phyloP scores from a whole-genome alignment of 2,329 filamentous ascomycete species.

The Emergomyces africanus region DNA sequence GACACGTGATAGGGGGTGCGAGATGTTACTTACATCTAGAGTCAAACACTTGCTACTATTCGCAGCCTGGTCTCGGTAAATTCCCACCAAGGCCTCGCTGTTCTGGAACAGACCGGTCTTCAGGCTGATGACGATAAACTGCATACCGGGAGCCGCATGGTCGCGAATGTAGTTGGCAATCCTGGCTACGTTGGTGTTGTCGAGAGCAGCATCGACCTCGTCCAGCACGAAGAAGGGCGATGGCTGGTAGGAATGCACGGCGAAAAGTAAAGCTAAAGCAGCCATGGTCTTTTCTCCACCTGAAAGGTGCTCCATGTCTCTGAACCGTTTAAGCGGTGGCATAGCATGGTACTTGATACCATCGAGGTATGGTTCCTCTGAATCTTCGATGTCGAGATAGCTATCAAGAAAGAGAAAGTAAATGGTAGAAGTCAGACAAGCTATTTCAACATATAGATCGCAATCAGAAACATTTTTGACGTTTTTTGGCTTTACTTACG shows the following conservation, averaged over 20 bases:
- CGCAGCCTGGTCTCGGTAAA: constrained; percentile 86
- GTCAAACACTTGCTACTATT: constrained; percentile 89
- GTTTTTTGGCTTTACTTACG: constrained; percentile 27
- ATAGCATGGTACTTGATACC: constrained; percentile 98
- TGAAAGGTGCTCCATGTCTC: constrained; percentile 96
- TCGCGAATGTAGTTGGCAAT: constrained; percentile 94
- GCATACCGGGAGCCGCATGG: constrained; percentile 92
- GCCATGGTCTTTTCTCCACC: constrained; percentile 99
- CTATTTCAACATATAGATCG: not conserved
- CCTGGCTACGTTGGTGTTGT: constrained; percentile 92
- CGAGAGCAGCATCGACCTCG: constrained; percentile 94
- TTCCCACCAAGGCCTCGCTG: constrained; percentile 87
- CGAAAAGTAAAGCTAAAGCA: constrained; percentile 87
- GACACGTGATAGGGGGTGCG: not conserved
- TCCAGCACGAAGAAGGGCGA: constrained; percentile 96
- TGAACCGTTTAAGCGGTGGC: constrained; percentile 94
- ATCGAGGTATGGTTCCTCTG: constrained; percentile 88
- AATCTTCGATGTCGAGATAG: constrained; percentile 90
- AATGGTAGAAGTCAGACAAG: not conserved
- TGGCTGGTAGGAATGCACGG: constrained; percentile 91
- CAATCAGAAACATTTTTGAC: not conserved
- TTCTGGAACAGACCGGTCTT: constrained; percentile 95
- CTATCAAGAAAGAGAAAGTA: constrained; percentile 13
- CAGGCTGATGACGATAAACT: constrained; percentile 95
- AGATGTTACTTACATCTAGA: constrained; percentile 64